Conservation (phyloP, 768 basidiomycete species). For the Suillus hirtellus region DNA sequence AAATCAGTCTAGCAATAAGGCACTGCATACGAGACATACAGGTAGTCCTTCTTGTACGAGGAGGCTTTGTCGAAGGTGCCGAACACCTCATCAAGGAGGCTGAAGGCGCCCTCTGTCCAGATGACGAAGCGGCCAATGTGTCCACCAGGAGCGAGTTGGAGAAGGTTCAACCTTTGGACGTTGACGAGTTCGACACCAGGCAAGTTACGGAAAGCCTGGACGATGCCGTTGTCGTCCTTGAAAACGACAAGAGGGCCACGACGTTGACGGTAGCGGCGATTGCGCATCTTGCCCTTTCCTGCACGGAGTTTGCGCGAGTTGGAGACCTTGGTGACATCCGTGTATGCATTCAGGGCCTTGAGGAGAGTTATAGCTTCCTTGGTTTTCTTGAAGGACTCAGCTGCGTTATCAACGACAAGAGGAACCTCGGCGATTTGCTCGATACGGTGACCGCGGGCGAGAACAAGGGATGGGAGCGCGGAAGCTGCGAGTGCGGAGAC, state of each 20-base stretch:
- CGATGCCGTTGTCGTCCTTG: conserved; percentile 95
- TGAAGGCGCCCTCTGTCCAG: conserved; percentile 97
- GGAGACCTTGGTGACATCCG: conserved; percentile 94
- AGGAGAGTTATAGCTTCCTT: conserved; percentile 95
- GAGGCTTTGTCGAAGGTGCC: conserved; percentile 93
- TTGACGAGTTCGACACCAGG: conserved; percentile 98
- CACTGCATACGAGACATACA: conserved; percentile 45
- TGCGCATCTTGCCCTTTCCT: conserved; percentile 96
- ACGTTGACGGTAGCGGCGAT: conserved; percentile 94
- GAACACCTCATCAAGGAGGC: conserved; percentile 90
- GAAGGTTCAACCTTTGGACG: conserved; percentile 91
- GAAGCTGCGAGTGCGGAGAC: conserved; percentile 98
- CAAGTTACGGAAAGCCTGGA: conserved; percentile 97
- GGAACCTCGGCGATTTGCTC: conserved; percentile 97
- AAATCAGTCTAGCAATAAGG: background rate
- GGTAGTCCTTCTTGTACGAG: conserved; percentile 83
- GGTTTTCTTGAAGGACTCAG: conserved; percentile 93
- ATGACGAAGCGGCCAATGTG: conserved; percentile 99
- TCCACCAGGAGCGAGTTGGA: conserved; percentile 99
- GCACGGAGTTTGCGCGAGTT: conserved; percentile 96
- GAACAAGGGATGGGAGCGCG: conserved; percentile 92
- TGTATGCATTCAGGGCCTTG: conserved; percentile 85
- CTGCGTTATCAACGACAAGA: conserved; percentile 76
- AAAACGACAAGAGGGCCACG: conserved; percentile 97
- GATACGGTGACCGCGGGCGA: conserved; percentile 98